Conservation (phyloP, 768 basidiomycete genomes). For the Calocybe cyanea region DNA sequence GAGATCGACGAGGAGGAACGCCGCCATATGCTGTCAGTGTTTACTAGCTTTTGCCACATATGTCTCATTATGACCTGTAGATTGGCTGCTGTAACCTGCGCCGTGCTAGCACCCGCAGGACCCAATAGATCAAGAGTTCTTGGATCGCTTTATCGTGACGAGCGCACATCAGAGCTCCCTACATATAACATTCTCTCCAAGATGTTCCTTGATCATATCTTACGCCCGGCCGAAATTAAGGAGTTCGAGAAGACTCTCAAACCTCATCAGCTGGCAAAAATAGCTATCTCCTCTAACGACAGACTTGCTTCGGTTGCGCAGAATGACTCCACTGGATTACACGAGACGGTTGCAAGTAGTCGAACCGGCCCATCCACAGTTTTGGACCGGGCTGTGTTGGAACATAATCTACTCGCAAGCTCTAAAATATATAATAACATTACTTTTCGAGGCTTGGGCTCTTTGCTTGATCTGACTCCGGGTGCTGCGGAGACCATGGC, state of each 20-base stretch:
- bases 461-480: conserved; percentile 83
- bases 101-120: conserved; percentile 94
- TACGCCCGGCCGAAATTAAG: conserved; percentile 84
- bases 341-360: conserved; percentile 60
- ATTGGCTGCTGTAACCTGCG: conserved; percentile 90
- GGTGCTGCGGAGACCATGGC: conserved; percentile 97
- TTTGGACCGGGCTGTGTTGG: conserved; percentile 96
- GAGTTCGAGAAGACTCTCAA: conserved; percentile 85
- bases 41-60: conserved; percentile 4
- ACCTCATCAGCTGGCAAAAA: conserved; percentile 92
- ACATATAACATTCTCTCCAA: conserved; percentile 91
- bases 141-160: conserved; percentile 91
- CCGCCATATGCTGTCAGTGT: conserved; percentile 78
- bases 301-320: conserved; percentile 65
- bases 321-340: conserved; percentile 43
- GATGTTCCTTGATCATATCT: conserved; percentile 98
- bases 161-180: conserved; percentile 75
- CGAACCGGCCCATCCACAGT: conserved; percentile 94
- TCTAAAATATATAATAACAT: conserved; percentile 98
- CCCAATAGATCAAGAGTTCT: conserved; percentile 93
- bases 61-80: conserved; percentile 32
- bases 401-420: conserved; percentile 95
- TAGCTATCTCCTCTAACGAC: conserved; percentile 81
- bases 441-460: conserved; percentile 90
- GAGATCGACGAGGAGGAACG: conserved; percentile 95